Conservation (phyloP, 352 stramenopile species). For the Achlya hypogyna region DNA sequence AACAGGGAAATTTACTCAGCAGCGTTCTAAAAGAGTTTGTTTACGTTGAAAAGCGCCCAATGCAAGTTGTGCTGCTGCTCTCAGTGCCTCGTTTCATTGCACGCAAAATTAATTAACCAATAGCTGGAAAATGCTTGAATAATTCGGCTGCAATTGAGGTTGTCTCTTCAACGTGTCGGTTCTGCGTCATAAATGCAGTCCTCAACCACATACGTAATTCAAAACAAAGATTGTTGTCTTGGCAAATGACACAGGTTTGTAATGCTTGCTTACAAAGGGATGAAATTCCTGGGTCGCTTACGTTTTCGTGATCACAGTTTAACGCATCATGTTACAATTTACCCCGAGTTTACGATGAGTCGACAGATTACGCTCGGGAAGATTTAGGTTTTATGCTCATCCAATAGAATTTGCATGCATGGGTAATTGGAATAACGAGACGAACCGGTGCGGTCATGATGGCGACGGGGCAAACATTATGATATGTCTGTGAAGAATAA, state of each 20-base stretch:
- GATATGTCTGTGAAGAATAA: too few species aligned
- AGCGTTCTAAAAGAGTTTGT: too few species aligned
- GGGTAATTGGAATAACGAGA: too few species aligned
- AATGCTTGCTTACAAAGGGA: neutral
- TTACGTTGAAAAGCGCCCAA: too few species aligned
- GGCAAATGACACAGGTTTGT: neutral
- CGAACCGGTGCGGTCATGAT: too few species aligned
- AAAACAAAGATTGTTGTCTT: neutral
- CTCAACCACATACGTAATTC: neutral
- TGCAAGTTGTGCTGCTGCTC: too few species aligned
- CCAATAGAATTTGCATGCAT: too few species aligned
- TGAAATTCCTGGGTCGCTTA: neutral
- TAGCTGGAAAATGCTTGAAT: too few species aligned
- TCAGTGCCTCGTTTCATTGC: too few species aligned
- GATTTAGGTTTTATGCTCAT: neutral
- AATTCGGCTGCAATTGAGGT: neutral
- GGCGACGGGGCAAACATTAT: too few species aligned
- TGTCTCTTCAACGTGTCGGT: neutral
- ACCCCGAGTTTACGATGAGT: neutral
- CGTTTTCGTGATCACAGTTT: neutral
- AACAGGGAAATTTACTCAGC: too few species aligned
- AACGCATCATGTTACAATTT: neutral
- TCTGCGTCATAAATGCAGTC: neutral
- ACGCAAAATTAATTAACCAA: too few species aligned
- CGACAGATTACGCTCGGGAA: neutral